phyloP scores from a whole-genome alignment of 1,284 basidiomycete species.

The Malassezia yamatoensis region DNA sequence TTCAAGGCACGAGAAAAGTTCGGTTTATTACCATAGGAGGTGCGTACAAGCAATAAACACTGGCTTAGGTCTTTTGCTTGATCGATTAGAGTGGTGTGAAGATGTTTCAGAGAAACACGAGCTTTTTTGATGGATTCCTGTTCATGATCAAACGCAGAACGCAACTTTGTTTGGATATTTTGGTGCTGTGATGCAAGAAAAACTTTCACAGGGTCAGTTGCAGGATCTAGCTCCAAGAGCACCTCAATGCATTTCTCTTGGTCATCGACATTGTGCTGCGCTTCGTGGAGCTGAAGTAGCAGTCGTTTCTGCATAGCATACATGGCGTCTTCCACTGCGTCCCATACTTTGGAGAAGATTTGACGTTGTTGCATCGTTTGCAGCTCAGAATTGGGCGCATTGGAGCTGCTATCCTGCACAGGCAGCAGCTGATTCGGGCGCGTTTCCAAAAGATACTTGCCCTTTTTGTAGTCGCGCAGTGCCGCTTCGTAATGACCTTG shows the following conservation, averaged over 20 bases:
- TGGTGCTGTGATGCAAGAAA: conserved; percentile 89
- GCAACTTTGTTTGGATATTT: conserved; percentile 70
- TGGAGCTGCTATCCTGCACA: conserved; percentile 48
- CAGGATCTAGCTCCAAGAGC: conserved; percentile 39
- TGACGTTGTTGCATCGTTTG: conserved; percentile 58
- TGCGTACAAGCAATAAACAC: conserved; percentile 36
- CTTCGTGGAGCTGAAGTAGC: conserved; percentile 67
- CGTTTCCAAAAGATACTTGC: conserved; percentile 76
- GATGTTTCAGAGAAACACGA: background rate
- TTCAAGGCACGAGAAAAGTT: conserved; percentile 27
- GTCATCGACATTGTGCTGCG: conserved; percentile 70
- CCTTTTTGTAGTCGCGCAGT: conserved; percentile 93
- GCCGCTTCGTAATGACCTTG: conserved; percentile 73
- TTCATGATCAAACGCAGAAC: conserved; percentile 52
- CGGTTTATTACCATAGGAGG: conserved; percentile 17
- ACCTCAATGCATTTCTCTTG: conserved; percentile 92
- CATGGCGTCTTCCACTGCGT: conserved; percentile 87
- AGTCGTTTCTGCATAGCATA: conserved; percentile 73
- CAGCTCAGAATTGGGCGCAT: conserved; percentile 8
- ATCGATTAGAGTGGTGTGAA: conserved; percentile 50
- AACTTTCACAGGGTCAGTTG: conserved; percentile 65
- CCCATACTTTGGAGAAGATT: conserved; percentile 93
- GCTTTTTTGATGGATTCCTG: background rate
- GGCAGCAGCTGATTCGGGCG: conserved; percentile 68
- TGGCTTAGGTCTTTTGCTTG: conserved; percentile 48